These are phyloP conservation scores for Excoecaria agallocha DNA, from an alignment of 345 rosid species.

Conservation along the genomic window DNA sequence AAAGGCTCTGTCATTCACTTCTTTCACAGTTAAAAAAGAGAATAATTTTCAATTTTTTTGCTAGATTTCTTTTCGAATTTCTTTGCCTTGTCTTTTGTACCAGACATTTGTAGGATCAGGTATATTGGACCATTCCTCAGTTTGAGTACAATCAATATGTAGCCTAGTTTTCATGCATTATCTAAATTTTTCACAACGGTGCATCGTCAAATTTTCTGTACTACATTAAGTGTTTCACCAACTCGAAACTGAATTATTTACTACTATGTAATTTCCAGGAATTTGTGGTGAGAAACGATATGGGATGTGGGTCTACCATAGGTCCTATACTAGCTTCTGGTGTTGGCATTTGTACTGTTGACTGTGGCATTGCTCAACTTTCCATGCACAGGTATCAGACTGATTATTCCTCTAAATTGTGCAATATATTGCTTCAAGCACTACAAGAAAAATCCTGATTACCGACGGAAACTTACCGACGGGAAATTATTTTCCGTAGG, in stretches of 20 bases:
- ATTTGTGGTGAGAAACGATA: slow-evolving; percentile 92
- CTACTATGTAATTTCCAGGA: slow-evolving; percentile 43
- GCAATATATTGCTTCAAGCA: neutral
- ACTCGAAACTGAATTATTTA: neutral
- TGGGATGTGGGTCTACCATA: slow-evolving; percentile 98
- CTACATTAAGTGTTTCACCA: neutral
- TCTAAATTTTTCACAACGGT: neutral
- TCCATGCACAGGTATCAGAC: slow-evolving; percentile 84
- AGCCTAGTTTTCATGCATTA: neutral
- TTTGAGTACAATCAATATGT: neutral
- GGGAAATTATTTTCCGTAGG: no score
- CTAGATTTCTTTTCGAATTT: no score
- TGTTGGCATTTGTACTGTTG: slow-evolving; percentile 85
- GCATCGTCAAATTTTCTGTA: neutral
- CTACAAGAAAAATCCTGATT: no score
- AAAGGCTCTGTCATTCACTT: neutral
- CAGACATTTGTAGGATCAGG: neutral
- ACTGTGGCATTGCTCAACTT: slow-evolving; percentile 92
- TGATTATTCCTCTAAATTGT: neutral
- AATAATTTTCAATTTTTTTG: no score
- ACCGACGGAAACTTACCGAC: no score
- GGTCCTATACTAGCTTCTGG: slow-evolving; percentile 97
- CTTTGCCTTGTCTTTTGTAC: neutral
- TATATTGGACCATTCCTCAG: neutral
- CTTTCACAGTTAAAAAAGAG: neutral